Evolutionary conservation across 2,329 filamentous ascomycete species (phyloP).

Genomic region (Sporothrix variecibatus): DNA sequence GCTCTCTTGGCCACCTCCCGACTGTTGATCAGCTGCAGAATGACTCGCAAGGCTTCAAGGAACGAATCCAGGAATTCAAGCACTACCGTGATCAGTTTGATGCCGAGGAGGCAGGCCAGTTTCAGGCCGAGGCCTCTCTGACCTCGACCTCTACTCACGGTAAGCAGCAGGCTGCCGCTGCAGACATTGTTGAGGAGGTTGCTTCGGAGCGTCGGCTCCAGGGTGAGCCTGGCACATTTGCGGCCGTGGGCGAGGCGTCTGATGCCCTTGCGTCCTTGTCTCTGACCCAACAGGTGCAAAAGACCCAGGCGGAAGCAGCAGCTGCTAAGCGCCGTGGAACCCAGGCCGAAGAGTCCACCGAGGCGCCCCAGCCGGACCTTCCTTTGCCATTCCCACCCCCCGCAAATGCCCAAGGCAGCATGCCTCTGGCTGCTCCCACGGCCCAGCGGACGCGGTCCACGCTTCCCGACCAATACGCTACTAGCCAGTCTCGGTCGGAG

Average conservation of each 20-base stretch:
- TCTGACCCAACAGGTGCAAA: conserved; percentile 81
- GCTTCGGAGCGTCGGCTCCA: conserved; percentile 23
- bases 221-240: conserved; percentile 1
- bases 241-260: conserved; percentile 37
- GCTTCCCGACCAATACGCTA: conserved; percentile 69
- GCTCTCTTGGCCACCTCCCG: conserved; percentile 52
- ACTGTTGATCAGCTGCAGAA: conserved; percentile 52
- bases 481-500: conserved; percentile 69
- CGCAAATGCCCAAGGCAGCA: conserved; percentile 64
- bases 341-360: conserved; percentile 39
- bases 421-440: conserved; percentile 85
- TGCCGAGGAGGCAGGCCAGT: conserved; percentile 44
- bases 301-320: conserved; percentile 60
- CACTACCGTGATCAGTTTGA: conserved; percentile 74
- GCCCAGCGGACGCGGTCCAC: conserved; percentile 83
- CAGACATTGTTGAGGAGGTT: conserved; percentile 26
- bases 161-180: conserved; percentile 21
- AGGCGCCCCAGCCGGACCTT: conserved; percentile 58
- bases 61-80: conserved; percentile 82
- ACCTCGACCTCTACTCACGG: background rate
- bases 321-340: conserved; percentile 60
- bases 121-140: conserved; percentile 32
- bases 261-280: conserved; percentile 53
- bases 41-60: conserved; percentile 62
- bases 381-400: conserved; percentile 76